Evolutionary conservation across 2,329 filamentous ascomycete species (phyloP).

Genomic region (Colletotrichum cereale): DNA sequence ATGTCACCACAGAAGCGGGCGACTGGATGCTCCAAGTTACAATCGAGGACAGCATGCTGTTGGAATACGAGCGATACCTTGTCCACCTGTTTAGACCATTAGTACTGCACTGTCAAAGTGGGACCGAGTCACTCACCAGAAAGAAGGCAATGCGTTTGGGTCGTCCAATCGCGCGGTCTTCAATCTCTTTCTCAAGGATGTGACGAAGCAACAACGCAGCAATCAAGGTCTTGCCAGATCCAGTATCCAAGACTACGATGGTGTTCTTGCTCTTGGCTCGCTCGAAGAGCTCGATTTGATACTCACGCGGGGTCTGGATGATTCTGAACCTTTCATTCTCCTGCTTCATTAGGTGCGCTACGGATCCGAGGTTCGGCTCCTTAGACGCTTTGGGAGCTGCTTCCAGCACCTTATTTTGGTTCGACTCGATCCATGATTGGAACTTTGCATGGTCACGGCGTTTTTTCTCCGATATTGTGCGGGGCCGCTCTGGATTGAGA

Average conservation of each 20-base stretch:
- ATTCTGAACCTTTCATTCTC: slow-evolving; percentile 63
- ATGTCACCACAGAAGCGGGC: slow-evolving; percentile 79
- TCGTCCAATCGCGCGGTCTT: slow-evolving; percentile 72
- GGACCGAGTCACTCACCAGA: slow-evolving; percentile 63
- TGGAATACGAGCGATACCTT: slow-evolving; percentile 93
- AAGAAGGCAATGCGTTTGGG: slow-evolving; percentile 83
- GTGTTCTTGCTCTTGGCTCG: slow-evolving; percentile 86
- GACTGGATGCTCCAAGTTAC: slow-evolving; percentile 83
- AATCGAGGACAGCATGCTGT: slow-evolving; percentile 84
- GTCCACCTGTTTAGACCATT: slow-evolving; percentile 68
- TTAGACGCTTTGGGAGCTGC: slow-evolving; percentile 43
- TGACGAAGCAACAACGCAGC: slow-evolving; percentile 86
- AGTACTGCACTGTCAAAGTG: background rate
- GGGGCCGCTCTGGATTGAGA: slow-evolving; percentile 49
- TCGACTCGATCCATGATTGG: slow-evolving; percentile 55
- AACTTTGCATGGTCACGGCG: slow-evolving; percentile 64
- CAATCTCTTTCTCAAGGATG: slow-evolving; percentile 81
- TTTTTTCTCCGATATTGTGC: slow-evolving; percentile 60
- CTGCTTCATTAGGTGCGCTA: slow-evolving; percentile 48
- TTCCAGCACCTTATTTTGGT: slow-evolving; percentile 52
- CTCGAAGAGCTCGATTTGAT: slow-evolving; percentile 93
- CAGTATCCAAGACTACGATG: slow-evolving; percentile 95
- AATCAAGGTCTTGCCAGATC: slow-evolving; percentile 96
- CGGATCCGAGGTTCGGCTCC: slow-evolving; percentile 48
- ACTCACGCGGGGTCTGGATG: slow-evolving; percentile 85